These are phyloP conservation scores for Scytalidium lignicola DNA, from an alignment of 2,329 filamentous ascomycete species.

Conservation along the genomic window DNA sequence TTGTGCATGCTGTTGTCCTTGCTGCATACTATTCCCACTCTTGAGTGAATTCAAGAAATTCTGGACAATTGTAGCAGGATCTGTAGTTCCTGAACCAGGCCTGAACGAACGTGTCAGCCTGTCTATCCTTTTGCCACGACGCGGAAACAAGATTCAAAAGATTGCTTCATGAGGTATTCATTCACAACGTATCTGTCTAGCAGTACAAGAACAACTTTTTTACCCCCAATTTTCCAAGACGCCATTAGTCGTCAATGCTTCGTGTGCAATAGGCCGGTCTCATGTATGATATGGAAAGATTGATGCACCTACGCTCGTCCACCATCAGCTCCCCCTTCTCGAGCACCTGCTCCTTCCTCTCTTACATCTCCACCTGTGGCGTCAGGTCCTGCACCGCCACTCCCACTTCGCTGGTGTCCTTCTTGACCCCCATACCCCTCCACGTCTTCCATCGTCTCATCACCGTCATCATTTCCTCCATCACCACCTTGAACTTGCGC, in stretches of 20 bases:
- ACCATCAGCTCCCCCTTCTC: constrained; percentile 93
- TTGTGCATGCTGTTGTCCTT: constrained; percentile 37
- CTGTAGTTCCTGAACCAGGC: constrained; percentile 51
- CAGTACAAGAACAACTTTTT: constrained; percentile 24
- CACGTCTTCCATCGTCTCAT: constrained; percentile 75
- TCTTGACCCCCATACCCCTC: constrained; percentile 58
- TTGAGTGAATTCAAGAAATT: constrained; percentile 84
- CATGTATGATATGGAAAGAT: constrained; percentile 16
- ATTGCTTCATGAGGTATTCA: constrained; percentile 16
- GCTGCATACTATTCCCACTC: constrained; percentile 38
- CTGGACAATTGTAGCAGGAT: constrained; percentile 75
- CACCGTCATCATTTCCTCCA: constrained; percentile 57
- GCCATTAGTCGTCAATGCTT: constrained; percentile 22
- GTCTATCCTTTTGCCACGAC: constrained; percentile 7
- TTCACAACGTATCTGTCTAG: constrained; percentile 25
- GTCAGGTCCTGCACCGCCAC: constrained; percentile 77
- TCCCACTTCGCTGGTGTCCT: constrained; percentile 55
- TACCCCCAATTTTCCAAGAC: constrained; percentile 22
- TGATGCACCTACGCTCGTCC: constrained; percentile 93
- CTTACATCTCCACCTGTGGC: constrained; percentile 89
- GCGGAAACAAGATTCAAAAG: not conserved
- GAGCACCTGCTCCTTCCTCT: constrained; percentile 80
- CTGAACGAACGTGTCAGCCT: constrained; percentile 47
- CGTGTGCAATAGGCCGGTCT: constrained; percentile 6
- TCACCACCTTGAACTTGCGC: constrained; percentile 52